Conservation (phyloP, 768 basidiomycete genomes). For the Butyriboletus loyo region DNA sequence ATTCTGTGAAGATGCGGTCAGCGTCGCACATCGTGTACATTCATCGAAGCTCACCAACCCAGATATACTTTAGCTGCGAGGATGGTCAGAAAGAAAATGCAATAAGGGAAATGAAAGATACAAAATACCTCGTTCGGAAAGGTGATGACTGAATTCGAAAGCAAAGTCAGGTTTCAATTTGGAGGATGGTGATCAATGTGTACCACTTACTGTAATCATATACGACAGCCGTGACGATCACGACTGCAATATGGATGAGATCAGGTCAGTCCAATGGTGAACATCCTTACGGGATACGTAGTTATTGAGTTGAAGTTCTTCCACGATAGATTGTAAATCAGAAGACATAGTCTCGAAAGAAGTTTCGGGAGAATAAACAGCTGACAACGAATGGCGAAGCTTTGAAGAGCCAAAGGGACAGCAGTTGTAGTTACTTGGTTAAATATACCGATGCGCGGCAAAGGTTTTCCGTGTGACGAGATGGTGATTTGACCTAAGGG, state of each 20-base stretch:
- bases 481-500: background rate
- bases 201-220: constrained; percentile 21
- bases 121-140: constrained; percentile 16
- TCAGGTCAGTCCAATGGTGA: background rate
- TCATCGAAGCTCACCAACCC: constrained; percentile 10
- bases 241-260: constrained; percentile 11
- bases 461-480: background rate
- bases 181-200: background rate
- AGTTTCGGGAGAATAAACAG: too few species aligned
- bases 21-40: background rate
- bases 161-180: background rate
- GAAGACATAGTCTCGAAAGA: constrained; percentile 11
- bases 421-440: background rate
- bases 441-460: background rate
- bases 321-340: constrained; percentile 2
- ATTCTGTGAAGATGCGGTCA: constrained; percentile 7
- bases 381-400: background rate
- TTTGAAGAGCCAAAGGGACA: background rate
- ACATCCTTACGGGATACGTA: constrained; percentile 6
- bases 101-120: background rate
- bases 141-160: constrained; percentile 7
- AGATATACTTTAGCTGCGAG: constrained; percentile 12
- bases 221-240: constrained; percentile 1
- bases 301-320: constrained; percentile 5
- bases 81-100: background rate